Evolutionary conservation across 2,329 filamentous ascomycete species (phyloP), one percentile per base, ranked within the genome.

Genomic region (Aspergillus amoenus): DNA sequence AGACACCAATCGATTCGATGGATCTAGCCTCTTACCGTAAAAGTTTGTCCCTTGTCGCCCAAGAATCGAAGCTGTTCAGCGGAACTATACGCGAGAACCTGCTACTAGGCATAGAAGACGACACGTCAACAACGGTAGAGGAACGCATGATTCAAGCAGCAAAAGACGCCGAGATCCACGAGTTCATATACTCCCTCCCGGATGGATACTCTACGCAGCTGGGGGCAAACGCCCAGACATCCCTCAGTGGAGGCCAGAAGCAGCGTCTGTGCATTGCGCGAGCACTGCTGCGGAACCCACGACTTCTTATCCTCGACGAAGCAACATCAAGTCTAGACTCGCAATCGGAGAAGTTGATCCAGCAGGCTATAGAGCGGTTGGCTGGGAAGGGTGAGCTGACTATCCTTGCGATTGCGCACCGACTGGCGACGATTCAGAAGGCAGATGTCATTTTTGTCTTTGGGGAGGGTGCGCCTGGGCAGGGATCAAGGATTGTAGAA

Each of bases 361-460:
- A 93, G 71, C 78, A 77, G 1, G 88, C 88, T 0, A 85, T 93
- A 66, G 87, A 91, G 76, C 79, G 79, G 42, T 8, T 44, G 15
- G 42, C 42, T 1, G 81, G 80, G 3, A 79, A 80, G 61, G 83
- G 82, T 7, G 86, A 66, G 30, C 67, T 71, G 53, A 84, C 90
- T 2, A 90, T 89, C 59, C 79, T 94, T 3, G 88, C 89, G 3
- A 89, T 94, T 11, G 90, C 90, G 1, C 90, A 93, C 70, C 80
- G 90, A 13, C 78, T 93, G 48, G 87, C 87, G 0, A 93, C 88
- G 12, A 86, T 93, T 18, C 89, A 90, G 71, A 88, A 92, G 64
- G 88, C 89, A 1, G 87, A 93, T 70, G 77, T 87, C n/a, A 93
- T 93, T 42, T 91, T 90, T 65, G 89, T 93, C 0, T 84, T 94